Evolutionary conservation across 257 asterid genomes (phyloP), one percentile per base, ranked within the genome.

Genomic region (Linaria vulgaris): DNA sequence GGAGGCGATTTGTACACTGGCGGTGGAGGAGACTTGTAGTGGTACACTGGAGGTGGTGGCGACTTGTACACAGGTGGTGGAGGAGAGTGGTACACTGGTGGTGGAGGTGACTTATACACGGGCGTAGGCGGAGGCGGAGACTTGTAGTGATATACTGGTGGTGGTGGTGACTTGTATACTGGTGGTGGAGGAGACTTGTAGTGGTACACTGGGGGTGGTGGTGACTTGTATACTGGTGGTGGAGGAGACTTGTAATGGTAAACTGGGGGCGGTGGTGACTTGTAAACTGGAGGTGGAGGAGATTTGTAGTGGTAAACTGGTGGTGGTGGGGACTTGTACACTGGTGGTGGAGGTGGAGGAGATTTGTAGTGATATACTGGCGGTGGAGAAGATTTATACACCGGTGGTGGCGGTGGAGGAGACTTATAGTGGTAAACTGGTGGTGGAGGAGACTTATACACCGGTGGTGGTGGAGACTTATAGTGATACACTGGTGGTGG

Each of bases 1-100:
- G n/a, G n/a, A n/a, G n/a, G n/a, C n/a, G n/a, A n/a, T n/a, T n/a
- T 59, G 52, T 67, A 57, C 0, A 31, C 50, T 39, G 63, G 62
- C 0, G 62, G 17, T 34, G 62, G 62, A 6, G 53, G 61, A n/a
- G 66, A 47, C 13, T 24, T 47, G 41, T 34, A 34, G 41, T 34
- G 41, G 10, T 34, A 34, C 5, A 34, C 41, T 7, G 62, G 62
- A 31, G 62, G 60, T n/a, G 62, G 62, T 10, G 53, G 61, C 5
- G 66, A 47, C 11, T 24, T n/a, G n/a, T n/a, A n/a, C n/a, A n/a
- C n/a, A n/a, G n/a, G n/a, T n/a, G n/a, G n/a, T n/a, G n/a, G n/a
- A n/a, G n/a, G n/a, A n/a, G n/a, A n/a, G n/a, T n/a, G 25, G 34
- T 27, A 27, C 14, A 45, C 47, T 50, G 69, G 67, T 1, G 65